phyloP scores from a whole-genome alignment of 1,284 basidiomycete genomes.

The Cryptococcus sp. region DNA sequence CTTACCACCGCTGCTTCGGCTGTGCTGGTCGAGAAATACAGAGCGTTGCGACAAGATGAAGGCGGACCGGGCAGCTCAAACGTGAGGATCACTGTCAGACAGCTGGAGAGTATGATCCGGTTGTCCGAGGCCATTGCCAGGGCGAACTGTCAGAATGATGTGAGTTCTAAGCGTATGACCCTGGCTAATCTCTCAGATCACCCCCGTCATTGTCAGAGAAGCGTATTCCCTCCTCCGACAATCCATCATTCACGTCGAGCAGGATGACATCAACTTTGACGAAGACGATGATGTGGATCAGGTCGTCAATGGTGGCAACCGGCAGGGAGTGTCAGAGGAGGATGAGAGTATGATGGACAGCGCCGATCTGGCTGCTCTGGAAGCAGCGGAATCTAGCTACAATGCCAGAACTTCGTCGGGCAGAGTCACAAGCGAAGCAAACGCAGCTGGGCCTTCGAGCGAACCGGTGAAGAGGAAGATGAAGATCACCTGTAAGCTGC shows the following conservation, averaged over 20 bases:
- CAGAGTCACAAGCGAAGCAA: constrained; percentile 45
- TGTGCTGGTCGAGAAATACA: constrained; percentile 92
- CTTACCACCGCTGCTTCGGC: constrained; percentile 88
- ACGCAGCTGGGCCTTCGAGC: constrained; percentile 26
- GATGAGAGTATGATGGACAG: constrained; percentile 52
- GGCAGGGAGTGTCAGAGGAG: constrained; percentile 17
- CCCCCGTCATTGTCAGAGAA: constrained; percentile 88
- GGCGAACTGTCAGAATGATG: constrained; percentile 88
- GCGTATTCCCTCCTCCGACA: constrained; percentile 89
- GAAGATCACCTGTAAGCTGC: constrained; percentile 64
- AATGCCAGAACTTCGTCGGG: constrained; percentile 23
- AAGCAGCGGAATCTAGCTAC: constrained; percentile 41
- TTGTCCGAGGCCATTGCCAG: constrained; percentile 94
- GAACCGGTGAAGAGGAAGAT: constrained; percentile 64
- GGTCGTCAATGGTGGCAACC: constrained; percentile 52
- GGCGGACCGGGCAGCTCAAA: constrained; percentile 82
- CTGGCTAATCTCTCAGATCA: constrained; percentile 57
- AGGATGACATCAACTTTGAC: constrained; percentile 97
- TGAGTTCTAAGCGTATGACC: constrained; percentile 37
- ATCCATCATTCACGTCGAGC: constrained; percentile 98
- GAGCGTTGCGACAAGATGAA: constrained; percentile 88
- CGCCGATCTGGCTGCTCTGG: constrained; percentile 55
- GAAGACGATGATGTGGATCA: constrained; percentile 75
- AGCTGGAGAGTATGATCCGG: constrained; percentile 95
- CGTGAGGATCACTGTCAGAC: constrained; percentile 92